Evolutionary conservation across 2,329 filamentous ascomycete species (phyloP), one percentile per base, ranked within the genome.

Genomic region (Corinectria fuckeliana): DNA sequence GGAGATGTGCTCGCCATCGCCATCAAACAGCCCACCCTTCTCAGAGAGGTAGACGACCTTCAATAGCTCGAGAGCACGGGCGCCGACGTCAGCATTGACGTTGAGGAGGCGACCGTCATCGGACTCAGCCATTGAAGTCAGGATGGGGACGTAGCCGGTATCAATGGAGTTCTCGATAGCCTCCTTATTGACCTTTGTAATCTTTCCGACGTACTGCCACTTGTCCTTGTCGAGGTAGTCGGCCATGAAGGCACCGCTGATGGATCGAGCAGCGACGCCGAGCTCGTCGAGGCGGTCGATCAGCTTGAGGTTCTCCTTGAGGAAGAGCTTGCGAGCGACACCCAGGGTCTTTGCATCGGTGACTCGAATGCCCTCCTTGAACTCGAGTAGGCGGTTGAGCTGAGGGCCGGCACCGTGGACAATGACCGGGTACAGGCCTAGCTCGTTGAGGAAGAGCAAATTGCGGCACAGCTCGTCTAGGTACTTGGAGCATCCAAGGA

Each of bases 1-100:
- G 5, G 94, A 97, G 72, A 98, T 98, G 81, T 97, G 96, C 81
- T 94, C 90, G 59, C 90, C 91, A 64, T 96, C 91, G 60, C 93
- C 93, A 74, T 98, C 92, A 79, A 97, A 96, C 30, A 99, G 81
- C 7, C 94, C 95, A 49, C 95, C 95, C 84, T 98, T 98, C 81
- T 99, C 95, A 5, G 93, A 96, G n/a, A 98, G 84, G 76, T 97
- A 99, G 60, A 99, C 93, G 62, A 98, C 94, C 87, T 99, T 99
- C 71, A 98, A 81, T 23, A 95, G 95, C 78, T 98, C 89, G 53
- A 99, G 82, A 56, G 91, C 88, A 60, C 92, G 89, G 21, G 95
- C 95, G 32, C 94, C 94, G 62, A 97, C 94, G 77, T 99, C 95
- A 32, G 95, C 95, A 72, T 99, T 99, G 75, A 99, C 95, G 73